These are phyloP conservation scores for Coriaria nepalensis DNA, from an alignment of 306 rosid species.

Conservation along the genomic window DNA sequence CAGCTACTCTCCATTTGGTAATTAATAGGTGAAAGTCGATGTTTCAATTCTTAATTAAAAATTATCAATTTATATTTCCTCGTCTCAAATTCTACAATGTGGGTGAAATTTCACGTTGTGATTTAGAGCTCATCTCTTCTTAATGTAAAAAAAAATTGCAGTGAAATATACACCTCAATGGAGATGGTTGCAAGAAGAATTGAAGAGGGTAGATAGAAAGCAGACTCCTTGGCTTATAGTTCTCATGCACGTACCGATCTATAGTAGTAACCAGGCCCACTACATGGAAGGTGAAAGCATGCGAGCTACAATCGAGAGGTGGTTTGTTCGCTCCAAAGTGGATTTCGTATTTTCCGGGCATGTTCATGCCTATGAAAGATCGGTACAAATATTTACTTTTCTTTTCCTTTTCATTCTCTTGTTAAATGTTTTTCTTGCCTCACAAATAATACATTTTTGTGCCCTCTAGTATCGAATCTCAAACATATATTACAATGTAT, in stretches of 20 bases:
- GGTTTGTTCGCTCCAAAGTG: conserved; percentile 65
- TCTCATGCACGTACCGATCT: conserved; percentile 79
- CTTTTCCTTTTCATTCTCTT: no score
- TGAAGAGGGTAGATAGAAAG: conserved; percentile 59
- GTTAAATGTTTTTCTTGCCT: no score
- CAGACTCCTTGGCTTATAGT: conserved; percentile 97
- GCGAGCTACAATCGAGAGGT: conserved; percentile 65
- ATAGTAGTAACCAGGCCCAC: conserved; percentile 72
- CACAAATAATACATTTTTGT: not conserved
- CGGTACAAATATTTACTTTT: conserved; percentile 35
- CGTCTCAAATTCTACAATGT: no score
- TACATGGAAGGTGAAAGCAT: conserved; percentile 96
- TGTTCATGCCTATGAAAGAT: conserved; percentile 98
- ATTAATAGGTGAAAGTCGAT: not conserved
- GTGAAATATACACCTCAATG: conserved; percentile 93
- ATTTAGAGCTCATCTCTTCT: no score
- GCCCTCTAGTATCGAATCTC: conserved; percentile 61
- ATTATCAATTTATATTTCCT: no score
- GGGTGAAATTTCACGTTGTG: no score
- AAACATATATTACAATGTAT: conserved; percentile 51
- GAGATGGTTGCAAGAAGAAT: conserved; percentile 56
- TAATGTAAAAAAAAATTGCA: conserved; percentile 10
- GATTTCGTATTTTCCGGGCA: conserved; percentile 90
- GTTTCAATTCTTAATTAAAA: no score
- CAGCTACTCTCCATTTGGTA: conserved; percentile 92